A percentile compares a stretch with the other conserved stretches of the same genome.
These are phyloP conservation scores for Aspergillus biplanus DNA, from an alignment of 495 filamentous ascomycete genomes.

Conservation along the genomic window DNA sequence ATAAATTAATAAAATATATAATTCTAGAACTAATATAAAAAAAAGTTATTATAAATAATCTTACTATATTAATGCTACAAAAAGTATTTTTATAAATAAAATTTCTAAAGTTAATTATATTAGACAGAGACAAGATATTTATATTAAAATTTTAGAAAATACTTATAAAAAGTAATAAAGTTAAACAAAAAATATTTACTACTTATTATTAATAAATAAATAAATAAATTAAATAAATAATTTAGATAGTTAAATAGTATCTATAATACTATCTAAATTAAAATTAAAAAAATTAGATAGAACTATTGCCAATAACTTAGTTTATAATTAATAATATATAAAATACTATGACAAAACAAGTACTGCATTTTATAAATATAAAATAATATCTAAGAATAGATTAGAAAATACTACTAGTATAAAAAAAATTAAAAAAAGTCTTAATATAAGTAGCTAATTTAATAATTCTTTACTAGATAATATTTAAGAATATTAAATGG, in stretches of 20 bases:
- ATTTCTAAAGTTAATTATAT: neutral
- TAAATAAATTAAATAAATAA: too few relatives aligned
- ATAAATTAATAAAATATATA: conserved; percentile 7
- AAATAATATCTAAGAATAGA: too few relatives aligned
- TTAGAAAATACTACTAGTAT: too few relatives aligned
- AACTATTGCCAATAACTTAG: too few relatives aligned
- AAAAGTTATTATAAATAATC: neutral
- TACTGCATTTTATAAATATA: too few relatives aligned
- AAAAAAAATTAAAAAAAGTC: neutral
- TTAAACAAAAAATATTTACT: neutral
- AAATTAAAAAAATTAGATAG: too few relatives aligned
- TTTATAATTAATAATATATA: too few relatives aligned
- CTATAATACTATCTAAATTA: too few relatives aligned
- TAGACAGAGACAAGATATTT: neutral
- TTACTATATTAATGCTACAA: neutral
- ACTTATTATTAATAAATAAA: too few relatives aligned
- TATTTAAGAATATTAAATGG: neutral
- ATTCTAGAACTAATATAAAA: conserved; percentile 4
- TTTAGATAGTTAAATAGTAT: too few relatives aligned
- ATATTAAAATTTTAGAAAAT: neutral
- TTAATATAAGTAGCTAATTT: neutral
- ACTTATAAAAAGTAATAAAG: neutral
- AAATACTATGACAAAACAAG: too few relatives aligned
- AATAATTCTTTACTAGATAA: too few relatives aligned
- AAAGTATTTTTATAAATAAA: neutral